Evolutionary conservation across 208 protist species (phyloP), one percentile per base, ranked within the genome.

Genomic region (Acanthamoeba castellanii): DNA sequence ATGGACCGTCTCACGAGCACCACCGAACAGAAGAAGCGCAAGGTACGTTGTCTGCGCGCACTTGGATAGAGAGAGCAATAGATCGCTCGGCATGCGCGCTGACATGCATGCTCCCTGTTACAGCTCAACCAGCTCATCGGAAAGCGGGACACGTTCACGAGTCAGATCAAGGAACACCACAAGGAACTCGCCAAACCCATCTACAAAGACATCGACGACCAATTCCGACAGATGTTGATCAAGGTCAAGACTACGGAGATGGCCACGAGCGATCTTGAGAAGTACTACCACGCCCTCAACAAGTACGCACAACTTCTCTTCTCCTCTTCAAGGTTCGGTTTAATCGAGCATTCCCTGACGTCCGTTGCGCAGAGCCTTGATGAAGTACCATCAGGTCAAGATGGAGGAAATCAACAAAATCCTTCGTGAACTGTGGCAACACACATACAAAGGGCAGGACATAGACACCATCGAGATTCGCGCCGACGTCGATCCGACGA

Each of bases 371-470:
- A 89, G 98, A 94, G 98, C 99, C 1, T 97, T 99, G 55, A 99
- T 99, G 98, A 97, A 98, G 45, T 99, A 99, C 96, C 99, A 99
- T 96, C 96, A 97, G 68, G 97, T 99, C 52, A 99, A 99, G 96
- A 99, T 99, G 98, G 97, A 97, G 32, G 99, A 99, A 94, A 99
- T 99, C 76, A 99, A 99, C 97, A 97, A 98, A 42, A 98, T 99
- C 52, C 99, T 99, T 37, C 97, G 97, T 18, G 99, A 99, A 74
- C 96, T 99, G 20, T 99, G 99, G 99, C 95, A 98, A 27, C 95
- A 98, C 55, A 99, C 99, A 9, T 99, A 99, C 96, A 97, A 98
- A 34, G 99, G 99, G n/a, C 85, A 97, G 42, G 96, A 97, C 84
- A 97, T 97, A 4, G 96, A 97, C 30, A 96, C 97, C 13, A 99